Evolutionary conservation across 2,329 filamentous ascomycete species (phyloP).

Genomic region (Penicillium sp.): DNA sequence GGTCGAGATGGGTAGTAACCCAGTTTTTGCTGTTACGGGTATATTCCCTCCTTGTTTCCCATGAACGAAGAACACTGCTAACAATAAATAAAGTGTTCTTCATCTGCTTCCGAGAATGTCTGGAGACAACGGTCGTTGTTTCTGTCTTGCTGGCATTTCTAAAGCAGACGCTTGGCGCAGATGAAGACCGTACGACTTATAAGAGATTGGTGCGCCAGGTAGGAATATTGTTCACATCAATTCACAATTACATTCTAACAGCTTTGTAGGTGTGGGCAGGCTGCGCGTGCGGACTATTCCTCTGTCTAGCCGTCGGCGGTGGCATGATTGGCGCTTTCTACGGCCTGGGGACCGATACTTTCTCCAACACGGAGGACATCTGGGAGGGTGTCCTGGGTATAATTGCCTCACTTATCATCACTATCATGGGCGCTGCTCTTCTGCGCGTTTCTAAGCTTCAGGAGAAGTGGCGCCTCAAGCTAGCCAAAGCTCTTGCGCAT

Average conservation of each 20-base stretch:
- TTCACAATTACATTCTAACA: background rate
- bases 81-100: slow-evolving; percentile 24
- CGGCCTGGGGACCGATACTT: slow-evolving; percentile 66
- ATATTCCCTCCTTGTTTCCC: slow-evolving; percentile 1
- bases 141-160: slow-evolving; percentile 84
- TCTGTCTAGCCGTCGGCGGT: slow-evolving; percentile 67
- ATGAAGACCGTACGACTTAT: slow-evolving; percentile 63
- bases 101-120: slow-evolving; percentile 69
- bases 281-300: slow-evolving; percentile 62
- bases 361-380: slow-evolving; percentile 70
- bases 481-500: slow-evolving; percentile 64
- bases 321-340: slow-evolving; percentile 76
- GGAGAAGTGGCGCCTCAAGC: slow-evolving; percentile 81
- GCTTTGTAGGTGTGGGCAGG: slow-evolving; percentile 63
- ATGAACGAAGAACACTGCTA: background rate
- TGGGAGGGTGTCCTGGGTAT: slow-evolving; percentile 81
- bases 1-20: slow-evolving; percentile 21
- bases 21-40: slow-evolving; percentile 26
- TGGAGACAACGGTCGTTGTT: slow-evolving; percentile 83
- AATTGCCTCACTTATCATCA: slow-evolving; percentile 77
- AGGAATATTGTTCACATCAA: background rate
- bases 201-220: slow-evolving; percentile 67
- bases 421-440: slow-evolving; percentile 76
- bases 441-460: slow-evolving; percentile 82
- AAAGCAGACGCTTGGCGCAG: slow-evolving; percentile 74